A percentile compares a stretch with the other conserved stretches of the same genome.
phyloP scores from a whole-genome alignment of 768 basidiomycete genomes.

The Lepiota brunneoincarnata region DNA sequence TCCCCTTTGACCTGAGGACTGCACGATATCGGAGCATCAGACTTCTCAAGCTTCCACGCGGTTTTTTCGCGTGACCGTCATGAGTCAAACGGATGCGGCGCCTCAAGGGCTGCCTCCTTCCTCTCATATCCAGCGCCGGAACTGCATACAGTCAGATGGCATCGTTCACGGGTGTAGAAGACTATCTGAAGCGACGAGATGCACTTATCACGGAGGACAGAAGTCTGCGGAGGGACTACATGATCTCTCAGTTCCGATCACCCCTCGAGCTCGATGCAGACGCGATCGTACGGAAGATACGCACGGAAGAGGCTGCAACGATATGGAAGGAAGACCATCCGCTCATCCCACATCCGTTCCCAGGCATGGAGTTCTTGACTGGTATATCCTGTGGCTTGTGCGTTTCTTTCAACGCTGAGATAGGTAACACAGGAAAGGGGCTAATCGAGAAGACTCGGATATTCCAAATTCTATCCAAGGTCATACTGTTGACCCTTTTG shows the following conservation, averaged over 20 bases:
- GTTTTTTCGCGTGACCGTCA: too few species aligned
- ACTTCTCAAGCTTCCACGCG: too few species aligned
- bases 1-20: too few species aligned
- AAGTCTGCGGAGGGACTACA: constrained; percentile 48
- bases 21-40: too few species aligned
- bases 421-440: constrained; percentile 37
- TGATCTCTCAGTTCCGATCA: constrained; percentile 25
- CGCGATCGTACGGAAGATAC: constrained; percentile 28
- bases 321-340: constrained; percentile 11
- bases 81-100: too few species aligned
- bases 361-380: constrained; percentile 36
- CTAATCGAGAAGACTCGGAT: constrained; percentile 61
- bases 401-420: too few species aligned
- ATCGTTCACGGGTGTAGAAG: constrained; percentile 18
- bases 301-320: constrained; percentile 8
- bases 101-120: background rate
- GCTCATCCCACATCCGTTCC: constrained; percentile 12
- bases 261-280: constrained; percentile 53
- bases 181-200: constrained; percentile 30
- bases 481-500: constrained; percentile 12
- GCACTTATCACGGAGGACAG: constrained; percentile 43
- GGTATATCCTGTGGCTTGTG: constrained; percentile 29
- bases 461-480: constrained; percentile 54
- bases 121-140: background rate
- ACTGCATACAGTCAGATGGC: constrained; percentile 7